Conservation (phyloP, 306 rosid genomes). For the Potentilla sterilis region DNA sequence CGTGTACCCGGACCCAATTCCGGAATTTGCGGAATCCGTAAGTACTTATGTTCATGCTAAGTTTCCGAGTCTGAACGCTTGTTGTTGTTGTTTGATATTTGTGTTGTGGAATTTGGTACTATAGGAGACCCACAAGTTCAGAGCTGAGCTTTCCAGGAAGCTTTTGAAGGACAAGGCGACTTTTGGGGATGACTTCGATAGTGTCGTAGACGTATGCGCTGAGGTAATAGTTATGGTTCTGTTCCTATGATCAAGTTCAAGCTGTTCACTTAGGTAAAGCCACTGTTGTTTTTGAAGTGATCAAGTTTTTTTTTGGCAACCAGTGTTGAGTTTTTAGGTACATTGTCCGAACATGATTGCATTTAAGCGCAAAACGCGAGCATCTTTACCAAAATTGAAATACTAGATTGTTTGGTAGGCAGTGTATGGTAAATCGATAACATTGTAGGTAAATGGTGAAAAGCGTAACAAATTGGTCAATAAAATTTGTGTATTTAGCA, state of each 20-base stretch:
- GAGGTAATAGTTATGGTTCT: constrained; percentile 34
- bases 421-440: no score
- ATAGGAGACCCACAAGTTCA: constrained; percentile 68
- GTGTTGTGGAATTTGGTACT: background rate
- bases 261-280: background rate
- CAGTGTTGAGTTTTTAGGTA: background rate
- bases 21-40: constrained; percentile 51
- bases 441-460: background rate
- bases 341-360: background rate
- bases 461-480: background rate
- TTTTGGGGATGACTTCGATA: constrained; percentile 52
- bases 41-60: background rate
- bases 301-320: background rate
- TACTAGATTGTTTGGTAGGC: no score
- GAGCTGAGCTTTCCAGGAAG: constrained; percentile 45
- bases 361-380: background rate
- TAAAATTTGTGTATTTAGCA: background rate
- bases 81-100: background rate
- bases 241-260: background rate
- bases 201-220: constrained; percentile 52
- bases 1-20: constrained; percentile 59
- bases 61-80: background rate
- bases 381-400: background rate
- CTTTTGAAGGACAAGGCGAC: constrained; percentile 45
- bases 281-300: background rate